phyloP scores from a whole-genome alignment of 345 rosid species.

The Kandelia obovata region DNA sequence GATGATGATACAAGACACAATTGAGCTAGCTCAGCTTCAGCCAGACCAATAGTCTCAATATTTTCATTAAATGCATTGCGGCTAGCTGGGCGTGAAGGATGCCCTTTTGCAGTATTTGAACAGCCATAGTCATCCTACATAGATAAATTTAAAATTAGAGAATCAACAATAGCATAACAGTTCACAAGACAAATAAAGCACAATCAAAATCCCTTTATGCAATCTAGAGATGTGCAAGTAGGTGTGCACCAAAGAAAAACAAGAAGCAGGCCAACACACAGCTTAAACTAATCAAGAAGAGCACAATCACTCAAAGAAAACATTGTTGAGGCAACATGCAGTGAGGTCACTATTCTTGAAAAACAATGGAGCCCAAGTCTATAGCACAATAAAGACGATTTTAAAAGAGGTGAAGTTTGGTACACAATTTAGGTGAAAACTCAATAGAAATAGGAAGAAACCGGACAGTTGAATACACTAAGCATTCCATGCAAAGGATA shows the following conservation, averaged over 20 bases:
- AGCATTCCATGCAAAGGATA: too few species aligned
- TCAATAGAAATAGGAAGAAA: too few species aligned
- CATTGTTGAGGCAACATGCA: too few species aligned
- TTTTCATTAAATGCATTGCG: constrained; percentile 70
- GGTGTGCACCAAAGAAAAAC: not conserved
- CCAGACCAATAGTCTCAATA: constrained; percentile 31
- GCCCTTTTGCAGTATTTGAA: constrained; percentile 32
- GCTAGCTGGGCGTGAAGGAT: constrained; percentile 75
- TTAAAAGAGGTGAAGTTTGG: too few species aligned
- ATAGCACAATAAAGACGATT: too few species aligned
- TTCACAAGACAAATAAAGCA: not conserved
- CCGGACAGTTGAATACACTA: too few species aligned
- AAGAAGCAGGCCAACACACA: not conserved
- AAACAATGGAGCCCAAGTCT: too few species aligned
- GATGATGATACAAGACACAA: constrained; percentile 38
- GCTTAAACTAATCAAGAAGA: not conserved
- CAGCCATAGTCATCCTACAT: constrained; percentile 65
- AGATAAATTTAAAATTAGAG: constrained; percentile 12
- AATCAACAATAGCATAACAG: not conserved
- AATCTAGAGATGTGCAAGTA: not conserved
- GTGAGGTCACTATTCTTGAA: too few species aligned
- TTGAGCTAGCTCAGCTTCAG: constrained; percentile 49
- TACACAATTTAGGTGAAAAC: too few species aligned
- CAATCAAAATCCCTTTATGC: not conserved
- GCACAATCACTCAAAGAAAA: too few species aligned